These are phyloP conservation scores for Ophiostoma triangulosporum DNA, from an alignment of 2,329 filamentous ascomycete species.

Conservation along the genomic window DNA sequence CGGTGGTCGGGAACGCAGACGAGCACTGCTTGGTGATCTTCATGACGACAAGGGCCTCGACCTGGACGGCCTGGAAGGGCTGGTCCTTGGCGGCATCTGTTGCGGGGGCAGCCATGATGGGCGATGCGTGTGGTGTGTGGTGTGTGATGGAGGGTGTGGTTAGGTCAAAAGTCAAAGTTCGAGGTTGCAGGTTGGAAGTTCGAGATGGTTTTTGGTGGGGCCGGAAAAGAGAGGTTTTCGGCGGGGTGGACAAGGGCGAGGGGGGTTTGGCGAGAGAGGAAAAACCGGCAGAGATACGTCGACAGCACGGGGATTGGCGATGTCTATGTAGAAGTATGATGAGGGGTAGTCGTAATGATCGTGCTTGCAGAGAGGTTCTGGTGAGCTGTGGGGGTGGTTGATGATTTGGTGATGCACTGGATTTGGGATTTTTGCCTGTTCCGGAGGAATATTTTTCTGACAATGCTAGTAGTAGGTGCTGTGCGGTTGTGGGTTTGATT, in stretches of 20 bases:
- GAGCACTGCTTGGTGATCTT: slow-evolving; percentile 96
- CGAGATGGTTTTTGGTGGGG: neutral
- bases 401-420: neutral
- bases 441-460: slow-evolving; percentile 10
- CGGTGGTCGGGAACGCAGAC: slow-evolving; percentile 72
- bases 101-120: slow-evolving; percentile 10
- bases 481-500: slow-evolving; percentile 10
- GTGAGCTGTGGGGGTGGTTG: neutral
- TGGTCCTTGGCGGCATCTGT: slow-evolving; percentile 48
- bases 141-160: neutral
- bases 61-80: slow-evolving; percentile 72
- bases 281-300: neutral
- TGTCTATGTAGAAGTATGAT: neutral
- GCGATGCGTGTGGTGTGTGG: neutral
- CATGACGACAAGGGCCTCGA: slow-evolving; percentile 93
- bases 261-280: neutral
- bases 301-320: neutral
- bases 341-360: neutral
- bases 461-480: slow-evolving; percentile 2
- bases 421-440: slow-evolving; percentile 7
- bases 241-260: neutral
- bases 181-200: neutral
- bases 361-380: neutral
- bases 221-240: neutral
- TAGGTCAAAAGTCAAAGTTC: neutral